A percentile compares a stretch with the other conserved stretches of the same genome.
phyloP scores from a whole-genome alignment of 2,329 filamentous ascomycete genomes.

The Arthrinium phaeospermum region DNA sequence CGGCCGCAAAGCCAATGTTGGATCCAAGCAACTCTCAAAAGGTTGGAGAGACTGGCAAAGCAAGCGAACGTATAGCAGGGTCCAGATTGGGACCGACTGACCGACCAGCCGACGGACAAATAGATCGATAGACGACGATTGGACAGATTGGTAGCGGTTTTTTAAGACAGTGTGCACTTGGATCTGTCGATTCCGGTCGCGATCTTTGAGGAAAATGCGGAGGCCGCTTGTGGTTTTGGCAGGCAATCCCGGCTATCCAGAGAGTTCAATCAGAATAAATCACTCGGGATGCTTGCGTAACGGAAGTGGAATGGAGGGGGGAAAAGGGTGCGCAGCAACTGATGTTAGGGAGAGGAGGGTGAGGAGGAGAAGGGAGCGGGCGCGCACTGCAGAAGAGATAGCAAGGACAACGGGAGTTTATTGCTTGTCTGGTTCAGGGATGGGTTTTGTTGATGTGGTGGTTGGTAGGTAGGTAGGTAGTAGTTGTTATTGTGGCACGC shows the following conservation, averaged over 20 bases:
- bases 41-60: conserved; percentile 11
- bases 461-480: not conserved
- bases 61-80: conserved; percentile 13
- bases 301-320: conserved; percentile 3
- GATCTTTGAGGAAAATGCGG: conserved; percentile 5
- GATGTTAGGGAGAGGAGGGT: not conserved
- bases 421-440: conserved; percentile 14
- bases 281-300: conserved; percentile 16
- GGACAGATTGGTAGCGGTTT: not conserved
- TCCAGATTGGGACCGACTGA: conserved; percentile 15
- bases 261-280: not conserved
- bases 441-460: conserved; percentile 13
- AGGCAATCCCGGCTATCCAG: conserved; percentile 16
- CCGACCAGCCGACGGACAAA: conserved; percentile 11
- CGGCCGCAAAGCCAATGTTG: conserved; percentile 16
- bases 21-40: conserved; percentile 16
- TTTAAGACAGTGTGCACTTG: conserved; percentile 8
- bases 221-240: conserved; percentile 5
- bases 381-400: conserved; percentile 11
- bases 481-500: not conserved
- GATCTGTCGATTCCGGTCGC: conserved; percentile 14
- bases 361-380: not conserved
- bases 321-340: not conserved
- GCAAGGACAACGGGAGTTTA: conserved; percentile 7
- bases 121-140: conserved; percentile 12